These are phyloP conservation scores for Oryza australiensis DNA, from an alignment of 176 grass and related monocot genomes.

Conservation along the genomic window DNA sequence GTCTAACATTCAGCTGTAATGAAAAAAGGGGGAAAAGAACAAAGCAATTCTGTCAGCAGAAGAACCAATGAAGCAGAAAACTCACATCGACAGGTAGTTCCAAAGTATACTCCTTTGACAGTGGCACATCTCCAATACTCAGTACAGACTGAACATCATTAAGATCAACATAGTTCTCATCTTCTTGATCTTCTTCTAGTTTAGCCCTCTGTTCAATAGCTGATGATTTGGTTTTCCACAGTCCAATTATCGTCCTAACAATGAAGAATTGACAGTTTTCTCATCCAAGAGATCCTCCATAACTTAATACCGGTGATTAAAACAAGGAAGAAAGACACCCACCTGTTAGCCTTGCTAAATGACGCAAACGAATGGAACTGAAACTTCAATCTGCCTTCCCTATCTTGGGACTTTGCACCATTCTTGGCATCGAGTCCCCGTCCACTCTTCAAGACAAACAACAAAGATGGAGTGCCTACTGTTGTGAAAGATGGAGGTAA, in stretches of 20 bases:
- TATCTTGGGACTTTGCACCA: conserved; percentile 75
- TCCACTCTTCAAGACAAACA: conserved; percentile 64
- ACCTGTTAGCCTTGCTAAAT: conserved; percentile 73
- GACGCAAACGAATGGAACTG: conserved; percentile 91
- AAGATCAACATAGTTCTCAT: conserved; percentile 33
- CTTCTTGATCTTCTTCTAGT: conserved; percentile 59
- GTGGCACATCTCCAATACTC: conserved; percentile 50
- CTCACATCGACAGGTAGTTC: conserved; percentile 65
- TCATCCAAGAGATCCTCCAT: neutral
- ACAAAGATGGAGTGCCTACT: conserved; percentile 57
- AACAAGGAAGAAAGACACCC: neutral
- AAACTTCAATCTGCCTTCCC: conserved; percentile 81
- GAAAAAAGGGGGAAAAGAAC: neutral
- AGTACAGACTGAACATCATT: conserved; percentile 45
- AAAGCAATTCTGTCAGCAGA: neutral
- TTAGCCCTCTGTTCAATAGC: conserved; percentile 55
- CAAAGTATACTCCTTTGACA: conserved; percentile 54
- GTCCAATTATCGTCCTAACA: conserved; percentile 63
- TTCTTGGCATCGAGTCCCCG: conserved; percentile 66
- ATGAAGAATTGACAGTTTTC: neutral
- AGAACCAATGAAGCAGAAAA: neutral
- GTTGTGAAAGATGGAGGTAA: conserved; percentile 66
- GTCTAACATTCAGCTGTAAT: too few relatives aligned
- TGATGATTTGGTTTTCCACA: conserved; percentile 77
- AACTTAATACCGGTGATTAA: neutral